Conservation (phyloP, 2,329 filamentous ascomycete species). For the Fusarium pseudocircinatum region DNA sequence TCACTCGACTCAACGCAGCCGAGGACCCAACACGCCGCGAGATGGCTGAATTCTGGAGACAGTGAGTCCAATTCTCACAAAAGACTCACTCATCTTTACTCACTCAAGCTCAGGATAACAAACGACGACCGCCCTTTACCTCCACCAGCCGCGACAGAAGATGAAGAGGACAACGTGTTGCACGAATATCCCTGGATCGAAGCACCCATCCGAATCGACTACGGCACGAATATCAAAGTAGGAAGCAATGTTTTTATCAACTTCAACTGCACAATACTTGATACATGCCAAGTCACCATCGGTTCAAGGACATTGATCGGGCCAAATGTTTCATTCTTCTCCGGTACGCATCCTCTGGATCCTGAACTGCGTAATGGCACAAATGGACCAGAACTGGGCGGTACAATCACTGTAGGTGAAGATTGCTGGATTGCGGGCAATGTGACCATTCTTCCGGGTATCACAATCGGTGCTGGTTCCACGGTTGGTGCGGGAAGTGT, state of each 20-base stretch:
- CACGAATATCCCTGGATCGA: conserved; percentile 74
- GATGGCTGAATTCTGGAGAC: conserved; percentile 74
- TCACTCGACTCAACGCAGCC: conserved; percentile 70
- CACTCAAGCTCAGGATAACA: conserved; percentile 61
- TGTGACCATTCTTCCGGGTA: conserved; percentile 76
- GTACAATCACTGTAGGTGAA: conserved; percentile 78
- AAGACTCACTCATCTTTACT: background rate
- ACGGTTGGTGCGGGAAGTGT: conserved; percentile 85
- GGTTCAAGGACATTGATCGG: conserved; percentile 82
- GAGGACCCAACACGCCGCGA: conserved; percentile 68
- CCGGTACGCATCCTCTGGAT: conserved; percentile 80
- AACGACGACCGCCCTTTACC: conserved; percentile 72
- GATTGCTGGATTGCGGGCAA: conserved; percentile 85
- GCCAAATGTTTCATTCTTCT: conserved; percentile 80
- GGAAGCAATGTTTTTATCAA: conserved; percentile 80
- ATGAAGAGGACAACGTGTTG: conserved; percentile 73
- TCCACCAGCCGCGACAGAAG: conserved; percentile 61
- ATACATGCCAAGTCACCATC: conserved; percentile 78
- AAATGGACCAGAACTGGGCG: conserved; percentile 78
- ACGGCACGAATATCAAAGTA: conserved; percentile 75
- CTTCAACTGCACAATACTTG: conserved; percentile 78
- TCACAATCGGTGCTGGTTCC: conserved; percentile 78
- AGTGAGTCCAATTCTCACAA: conserved; percentile 60
- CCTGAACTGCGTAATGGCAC: conserved; percentile 78
- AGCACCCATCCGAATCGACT: conserved; percentile 76